These are phyloP conservation scores for Acanthamoeba castellanii DNA, from an alignment of 208 protist genomes.

Conservation along the genomic window DNA sequence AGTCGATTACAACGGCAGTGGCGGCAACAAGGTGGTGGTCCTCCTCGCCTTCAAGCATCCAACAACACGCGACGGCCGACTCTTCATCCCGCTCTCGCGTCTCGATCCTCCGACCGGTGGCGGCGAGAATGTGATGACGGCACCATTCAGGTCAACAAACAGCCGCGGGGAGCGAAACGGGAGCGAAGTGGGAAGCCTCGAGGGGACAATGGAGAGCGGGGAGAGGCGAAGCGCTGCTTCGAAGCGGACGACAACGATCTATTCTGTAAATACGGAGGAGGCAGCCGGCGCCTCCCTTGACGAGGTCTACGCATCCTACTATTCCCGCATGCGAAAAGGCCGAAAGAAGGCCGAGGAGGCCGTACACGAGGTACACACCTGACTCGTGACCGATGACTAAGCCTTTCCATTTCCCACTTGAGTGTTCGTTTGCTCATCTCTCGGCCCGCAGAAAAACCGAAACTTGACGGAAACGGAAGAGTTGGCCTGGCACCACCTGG, in stretches of 20 bases:
- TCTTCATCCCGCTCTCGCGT: neutral
- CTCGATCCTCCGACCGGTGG: neutral
- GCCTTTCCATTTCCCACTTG: no score
- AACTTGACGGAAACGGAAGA: slow-evolving; percentile 16
- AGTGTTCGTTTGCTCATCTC: neutral
- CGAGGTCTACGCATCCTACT: neutral
- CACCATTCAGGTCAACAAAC: neutral
- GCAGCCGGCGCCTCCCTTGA: neutral
- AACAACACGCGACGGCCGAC: neutral
- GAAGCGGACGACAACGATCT: neutral
- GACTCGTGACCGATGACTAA: no score
- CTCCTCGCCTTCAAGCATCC: slow-evolving; percentile 24
- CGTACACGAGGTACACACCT: neutral
- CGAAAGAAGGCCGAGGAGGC: neutral
- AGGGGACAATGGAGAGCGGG: neutral
- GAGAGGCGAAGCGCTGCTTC: neutral
- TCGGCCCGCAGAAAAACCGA: neutral
- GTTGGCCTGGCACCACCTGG: slow-evolving; percentile 60
- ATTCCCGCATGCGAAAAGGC: neutral
- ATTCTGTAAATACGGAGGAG: slow-evolving; percentile 60
- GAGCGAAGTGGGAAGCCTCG: neutral
- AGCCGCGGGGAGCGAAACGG: neutral
- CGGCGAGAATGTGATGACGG: neutral
- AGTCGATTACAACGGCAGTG: neutral
- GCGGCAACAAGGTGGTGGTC: slow-evolving; percentile 6